phyloP scores from a whole-genome alignment of 2,329 filamentous ascomycete genomes.

The Scopulariopsis brevicaulis region DNA sequence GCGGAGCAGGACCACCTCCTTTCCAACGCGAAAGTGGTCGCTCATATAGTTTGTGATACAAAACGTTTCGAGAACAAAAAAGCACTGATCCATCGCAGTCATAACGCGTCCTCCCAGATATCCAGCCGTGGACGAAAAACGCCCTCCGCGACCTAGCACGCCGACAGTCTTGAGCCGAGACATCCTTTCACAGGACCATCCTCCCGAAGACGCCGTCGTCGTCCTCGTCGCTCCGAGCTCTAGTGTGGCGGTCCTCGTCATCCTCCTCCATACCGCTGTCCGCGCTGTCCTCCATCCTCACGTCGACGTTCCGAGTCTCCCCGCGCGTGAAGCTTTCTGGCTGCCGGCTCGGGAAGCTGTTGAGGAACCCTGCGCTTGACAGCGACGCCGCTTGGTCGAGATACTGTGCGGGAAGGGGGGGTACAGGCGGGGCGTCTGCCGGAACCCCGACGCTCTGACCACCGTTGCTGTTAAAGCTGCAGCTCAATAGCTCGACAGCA shows the following conservation, averaged over 20 bases:
- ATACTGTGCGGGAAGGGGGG: constrained; percentile 73
- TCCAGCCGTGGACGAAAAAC: not conserved
- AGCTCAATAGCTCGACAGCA: constrained; percentile 80
- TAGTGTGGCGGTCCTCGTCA: constrained; percentile 49
- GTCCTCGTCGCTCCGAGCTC: constrained; percentile 69
- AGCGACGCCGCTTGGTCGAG: constrained; percentile 48
- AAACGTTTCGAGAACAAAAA: constrained; percentile 21
- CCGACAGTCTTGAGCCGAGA: not conserved
- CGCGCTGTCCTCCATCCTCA: constrained; percentile 57
- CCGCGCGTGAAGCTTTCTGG: constrained; percentile 56
- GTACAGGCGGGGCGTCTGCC: constrained; percentile 74
- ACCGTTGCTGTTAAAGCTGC: constrained; percentile 75
- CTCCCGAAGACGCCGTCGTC: constrained; percentile 92
- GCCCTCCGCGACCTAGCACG: not conserved
- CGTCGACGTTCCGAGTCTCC: constrained; percentile 44
- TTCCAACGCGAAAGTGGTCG: not conserved
- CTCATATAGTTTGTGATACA: constrained; percentile 29
- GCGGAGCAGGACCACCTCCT: constrained; percentile 48
- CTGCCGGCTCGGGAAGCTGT: constrained; percentile 48
- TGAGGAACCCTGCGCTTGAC: constrained; percentile 50
- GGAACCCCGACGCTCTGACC: constrained; percentile 46
- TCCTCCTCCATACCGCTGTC: constrained; percentile 56
- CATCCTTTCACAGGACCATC: constrained; percentile 46
- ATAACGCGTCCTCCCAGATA: not conserved
- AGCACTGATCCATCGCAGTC: constrained; percentile 11